A percentile compares a stretch with the other conserved stretches of the same genome.
Evolutionary conservation across 495 filamentous ascomycete species (phyloP).

Genomic region (Aspergillus saccharolyticus): DNA sequence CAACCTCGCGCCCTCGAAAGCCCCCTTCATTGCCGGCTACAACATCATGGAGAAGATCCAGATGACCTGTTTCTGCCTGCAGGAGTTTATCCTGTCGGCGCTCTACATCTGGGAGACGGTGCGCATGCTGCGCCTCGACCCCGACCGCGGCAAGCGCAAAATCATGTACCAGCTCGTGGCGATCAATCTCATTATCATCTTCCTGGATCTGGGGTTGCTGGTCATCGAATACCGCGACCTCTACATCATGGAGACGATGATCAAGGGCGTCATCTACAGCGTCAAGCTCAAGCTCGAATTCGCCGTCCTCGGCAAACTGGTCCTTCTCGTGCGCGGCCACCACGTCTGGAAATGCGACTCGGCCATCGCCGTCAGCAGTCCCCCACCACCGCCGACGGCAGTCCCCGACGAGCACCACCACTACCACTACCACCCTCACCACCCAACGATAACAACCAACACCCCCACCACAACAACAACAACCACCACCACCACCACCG

Average conservation of each 20-base stretch:
- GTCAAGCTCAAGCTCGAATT: slow-evolving; percentile 66
- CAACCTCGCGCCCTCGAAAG: slow-evolving; percentile 34
- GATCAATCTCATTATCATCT: slow-evolving; percentile 55
- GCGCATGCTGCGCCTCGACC: slow-evolving; percentile 43
- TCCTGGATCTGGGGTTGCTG: slow-evolving; percentile 52
- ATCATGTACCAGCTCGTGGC: slow-evolving; percentile 54
- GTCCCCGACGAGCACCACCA: neutral
- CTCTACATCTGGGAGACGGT: slow-evolving; percentile 57
- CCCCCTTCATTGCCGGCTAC: slow-evolving; percentile 38
- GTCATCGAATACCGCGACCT: slow-evolving; percentile 51
- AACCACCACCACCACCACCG: neutral
- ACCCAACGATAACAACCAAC: neutral
- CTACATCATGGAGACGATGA: slow-evolving; percentile 55
- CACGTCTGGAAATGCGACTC: slow-evolving; percentile 40
- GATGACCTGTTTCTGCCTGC: slow-evolving; percentile 57
- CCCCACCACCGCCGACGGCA: slow-evolving; percentile 2
- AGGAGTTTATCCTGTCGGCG: slow-evolving; percentile 56
- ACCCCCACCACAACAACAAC: neutral
- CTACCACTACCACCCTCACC: neutral
- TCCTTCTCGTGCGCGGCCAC: slow-evolving; percentile 36
- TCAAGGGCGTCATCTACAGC: slow-evolving; percentile 58
- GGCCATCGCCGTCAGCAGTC: slow-evolving; percentile 11
- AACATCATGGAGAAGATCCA: slow-evolving; percentile 60
- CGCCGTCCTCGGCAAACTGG: slow-evolving; percentile 50
- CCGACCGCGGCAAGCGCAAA: slow-evolving; percentile 41